phyloP scores from a whole-genome alignment of 2,329 filamentous ascomycete genomes.

The Phoma sp. region DNA sequence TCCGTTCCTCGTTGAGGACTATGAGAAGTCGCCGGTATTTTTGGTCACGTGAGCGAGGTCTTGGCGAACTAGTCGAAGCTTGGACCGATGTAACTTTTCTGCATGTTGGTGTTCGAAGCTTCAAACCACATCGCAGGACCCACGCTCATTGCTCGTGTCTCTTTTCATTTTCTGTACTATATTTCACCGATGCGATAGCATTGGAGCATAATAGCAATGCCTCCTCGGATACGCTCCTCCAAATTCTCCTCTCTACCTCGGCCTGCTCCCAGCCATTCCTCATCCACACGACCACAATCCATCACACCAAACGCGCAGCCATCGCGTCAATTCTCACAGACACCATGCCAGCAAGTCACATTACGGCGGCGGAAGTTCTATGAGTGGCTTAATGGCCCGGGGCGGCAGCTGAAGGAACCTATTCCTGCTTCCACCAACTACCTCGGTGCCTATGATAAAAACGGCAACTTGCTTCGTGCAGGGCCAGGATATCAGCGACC shows the following conservation, averaged over 20 bases:
- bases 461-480: constrained; percentile 56
- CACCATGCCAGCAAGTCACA: constrained; percentile 52
- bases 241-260: constrained; percentile 33
- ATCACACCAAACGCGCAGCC: constrained; percentile 30
- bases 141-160: constrained; percentile 17
- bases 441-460: constrained; percentile 60
- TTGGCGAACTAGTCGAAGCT: constrained; percentile 33
- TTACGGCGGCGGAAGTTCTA: constrained; percentile 64
- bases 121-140: constrained; percentile 18
- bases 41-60: constrained; percentile 5
- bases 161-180: constrained; percentile 15
- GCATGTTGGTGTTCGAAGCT: constrained; percentile 22
- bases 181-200: constrained; percentile 41
- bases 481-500: constrained; percentile 31
- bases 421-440: constrained; percentile 62
- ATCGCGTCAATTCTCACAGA: constrained; percentile 47
- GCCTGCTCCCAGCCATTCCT: constrained; percentile 24
- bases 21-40: too few species aligned
- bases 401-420: constrained; percentile 57
- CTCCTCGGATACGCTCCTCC: constrained; percentile 44
- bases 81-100: constrained; percentile 32
- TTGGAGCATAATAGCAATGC: constrained; percentile 33
- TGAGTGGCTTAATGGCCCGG: constrained; percentile 65
- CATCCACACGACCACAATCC: constrained; percentile 32
- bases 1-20: too few species aligned